Conservation (phyloP, 2,329 filamentous ascomycete genomes). For the Pseudophaeomoniella oleicola region DNA sequence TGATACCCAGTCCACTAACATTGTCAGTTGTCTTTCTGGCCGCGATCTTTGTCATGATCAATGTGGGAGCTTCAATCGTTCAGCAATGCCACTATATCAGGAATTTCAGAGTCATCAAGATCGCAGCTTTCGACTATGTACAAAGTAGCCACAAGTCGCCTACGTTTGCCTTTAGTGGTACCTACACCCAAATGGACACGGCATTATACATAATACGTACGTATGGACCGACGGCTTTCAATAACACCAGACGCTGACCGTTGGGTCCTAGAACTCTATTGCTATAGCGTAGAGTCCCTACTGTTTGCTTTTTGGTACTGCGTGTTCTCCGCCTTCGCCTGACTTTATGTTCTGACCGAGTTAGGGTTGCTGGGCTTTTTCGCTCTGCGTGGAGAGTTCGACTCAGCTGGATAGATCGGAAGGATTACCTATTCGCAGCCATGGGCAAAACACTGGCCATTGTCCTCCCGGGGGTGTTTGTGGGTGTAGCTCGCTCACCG, state of each 20-base stretch:
- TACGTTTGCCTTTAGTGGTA: constrained; percentile 27
- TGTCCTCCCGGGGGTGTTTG: constrained; percentile 20
- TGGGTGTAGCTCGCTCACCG: constrained; percentile 18
- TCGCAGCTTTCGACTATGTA: constrained; percentile 8
- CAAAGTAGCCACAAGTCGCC: constrained; percentile 21
- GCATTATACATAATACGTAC: constrained; percentile 34
- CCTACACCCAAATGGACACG: constrained; percentile 26
- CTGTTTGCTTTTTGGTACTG: constrained; percentile 32
- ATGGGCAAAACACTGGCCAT: constrained; percentile 21
- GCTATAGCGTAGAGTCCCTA: constrained; percentile 35
- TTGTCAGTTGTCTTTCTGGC: constrained; percentile 14
- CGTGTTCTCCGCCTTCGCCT: not conserved
- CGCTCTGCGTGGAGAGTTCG: constrained; percentile 18
- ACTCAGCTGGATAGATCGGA: constrained; percentile 13
- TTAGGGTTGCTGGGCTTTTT: constrained; percentile 24
- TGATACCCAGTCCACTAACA: not conserved
- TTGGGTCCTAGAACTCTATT: constrained; percentile 28
- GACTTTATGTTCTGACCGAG: no score
- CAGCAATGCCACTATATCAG: constrained; percentile 16
- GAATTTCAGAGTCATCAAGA: constrained; percentile 17
- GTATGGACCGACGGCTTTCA: constrained; percentile 9
- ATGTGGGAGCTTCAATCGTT: constrained; percentile 13
- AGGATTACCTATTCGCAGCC: constrained; percentile 12
- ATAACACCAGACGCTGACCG: constrained; percentile 4
- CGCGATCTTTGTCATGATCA: constrained; percentile 12